phyloP scores from a whole-genome alignment of 768 basidiomycete genomes.

The Leccinum rimulosum region DNA sequence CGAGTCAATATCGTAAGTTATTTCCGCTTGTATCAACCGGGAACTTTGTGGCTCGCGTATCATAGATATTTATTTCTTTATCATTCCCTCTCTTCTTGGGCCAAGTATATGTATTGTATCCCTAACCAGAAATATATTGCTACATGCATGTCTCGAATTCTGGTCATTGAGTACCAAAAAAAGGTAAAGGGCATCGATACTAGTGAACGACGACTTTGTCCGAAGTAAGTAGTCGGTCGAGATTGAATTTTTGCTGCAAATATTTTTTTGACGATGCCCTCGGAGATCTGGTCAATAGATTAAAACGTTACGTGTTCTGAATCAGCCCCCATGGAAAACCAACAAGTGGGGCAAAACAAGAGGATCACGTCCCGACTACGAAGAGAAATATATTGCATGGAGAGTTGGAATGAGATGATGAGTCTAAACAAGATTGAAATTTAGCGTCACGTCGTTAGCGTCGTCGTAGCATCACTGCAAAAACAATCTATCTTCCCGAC shows the following conservation, averaged over 20 bases:
- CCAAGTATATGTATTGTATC: neutral
- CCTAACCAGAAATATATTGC: neutral
- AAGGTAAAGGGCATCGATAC: too few species aligned
- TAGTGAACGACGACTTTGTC: too few species aligned
- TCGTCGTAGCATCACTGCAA: neutral
- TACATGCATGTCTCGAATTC: neutral
- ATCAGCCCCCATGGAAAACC: slow-evolving; percentile 26
- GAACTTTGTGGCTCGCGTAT: neutral
- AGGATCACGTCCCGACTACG: neutral
- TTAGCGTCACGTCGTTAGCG: neutral
- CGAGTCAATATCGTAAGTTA: neutral
- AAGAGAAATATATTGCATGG: neutral
- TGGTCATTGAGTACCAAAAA: neutral
- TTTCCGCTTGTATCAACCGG: neutral
- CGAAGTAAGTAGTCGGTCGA: neutral
- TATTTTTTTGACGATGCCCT: slow-evolving; percentile 30
- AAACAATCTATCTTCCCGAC: neutral
- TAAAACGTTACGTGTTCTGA: slow-evolving; percentile 35
- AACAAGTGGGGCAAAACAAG: neutral
- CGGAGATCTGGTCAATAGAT: slow-evolving; percentile 34
- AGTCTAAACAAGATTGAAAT: neutral
- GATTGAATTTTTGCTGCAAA: neutral
- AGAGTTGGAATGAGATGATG: neutral
- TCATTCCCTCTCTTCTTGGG: neutral
- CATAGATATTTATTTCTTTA: neutral